Evolutionary conservation across 805 yeast species (phyloP).

Genomic region (Limtongozyma cylindracea): DNA sequence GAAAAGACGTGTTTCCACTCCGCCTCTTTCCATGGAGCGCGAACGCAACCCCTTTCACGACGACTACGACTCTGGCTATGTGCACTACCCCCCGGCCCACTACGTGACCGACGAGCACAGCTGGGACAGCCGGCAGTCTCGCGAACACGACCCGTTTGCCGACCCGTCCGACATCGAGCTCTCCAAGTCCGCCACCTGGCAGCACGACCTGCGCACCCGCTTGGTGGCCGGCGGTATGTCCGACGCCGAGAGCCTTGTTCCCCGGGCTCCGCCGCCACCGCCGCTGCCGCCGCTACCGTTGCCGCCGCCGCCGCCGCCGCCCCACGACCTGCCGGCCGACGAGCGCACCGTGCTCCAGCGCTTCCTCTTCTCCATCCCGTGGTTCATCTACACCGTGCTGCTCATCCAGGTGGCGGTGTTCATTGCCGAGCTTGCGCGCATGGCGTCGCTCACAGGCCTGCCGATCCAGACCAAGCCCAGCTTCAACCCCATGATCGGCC

Average conservation of each 20-base stretch:
- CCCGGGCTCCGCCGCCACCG: not conserved
- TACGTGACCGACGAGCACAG: not conserved
- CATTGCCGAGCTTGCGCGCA: constrained; percentile 29
- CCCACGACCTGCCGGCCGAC: not conserved
- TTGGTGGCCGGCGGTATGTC: not conserved
- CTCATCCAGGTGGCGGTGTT: constrained; percentile 26
- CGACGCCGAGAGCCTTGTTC: not conserved
- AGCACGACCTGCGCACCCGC: not conserved
- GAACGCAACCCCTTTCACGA: not conserved
- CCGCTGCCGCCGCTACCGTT: not conserved
- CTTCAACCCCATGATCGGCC: constrained; percentile 63
- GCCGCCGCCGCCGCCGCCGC: not conserved
- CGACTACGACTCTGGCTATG: not conserved
- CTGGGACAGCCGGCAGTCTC: not conserved
- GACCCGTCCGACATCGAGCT: not conserved
- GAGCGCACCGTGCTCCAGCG: not conserved
- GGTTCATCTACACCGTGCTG: constrained; percentile 15
- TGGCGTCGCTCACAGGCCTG: constrained; percentile 33
- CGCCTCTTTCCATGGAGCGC: too few species aligned
- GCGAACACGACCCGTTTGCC: not conserved
- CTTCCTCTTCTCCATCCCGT: constrained; percentile 6
- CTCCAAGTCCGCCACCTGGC: not conserved
- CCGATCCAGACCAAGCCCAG: constrained; percentile 45
- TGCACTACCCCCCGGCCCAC: not conserved
- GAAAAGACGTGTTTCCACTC: too few species aligned